Evolutionary conservation across 1,284 basidiomycete species (phyloP), one percentile per base, ranked within the genome.

Genomic region (Thelephora terrestris): DNA sequence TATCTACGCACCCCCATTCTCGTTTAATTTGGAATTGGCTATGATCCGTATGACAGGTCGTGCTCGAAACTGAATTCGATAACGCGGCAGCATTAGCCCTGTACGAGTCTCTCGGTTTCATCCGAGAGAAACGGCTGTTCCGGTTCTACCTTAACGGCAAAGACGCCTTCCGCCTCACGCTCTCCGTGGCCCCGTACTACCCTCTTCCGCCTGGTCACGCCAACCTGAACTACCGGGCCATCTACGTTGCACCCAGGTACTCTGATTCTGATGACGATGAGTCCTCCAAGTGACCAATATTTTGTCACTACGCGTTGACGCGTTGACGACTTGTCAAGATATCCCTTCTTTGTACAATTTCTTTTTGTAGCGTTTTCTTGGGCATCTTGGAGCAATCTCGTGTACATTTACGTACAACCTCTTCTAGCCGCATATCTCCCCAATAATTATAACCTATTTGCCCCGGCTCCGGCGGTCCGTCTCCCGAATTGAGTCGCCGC

Each of bases 1-100:
- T 9, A 12, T 12, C 12, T n/a, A n/a, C 7, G 21, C 39, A 23
- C 20, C 20, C 32, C 6, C 21, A 35, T 43, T 38, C 43, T 14
- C 32, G 21, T 40, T 43, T 6, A 51, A 9, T 18, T 47, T 14
- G 51, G 51, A n/a, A 51, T 38, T 40, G n/a, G 43, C 40, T 18
- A 45, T 18, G 10, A 14, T 23, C 43, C 21, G 17, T n/a, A 23
- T 12, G 5, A 37, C 55, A 95, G 91, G 81, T 98, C 54, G 85
- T 95, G 2, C 81, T 99, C 46, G 96, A 99, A 70, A 99, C 96
- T 2, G 96, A 99, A 68, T 91, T 78, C 60, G 94, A 99, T 70
- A 99, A 99, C 65, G 64, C 68, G 14, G 79, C 90, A 3, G 91
- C 92, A 0, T 74, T 99, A 10, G 80, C 84, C 2, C 72, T 99